phyloP scores from a whole-genome alignment of 441 rosid genomes.

The Eruca vesicaria region DNA sequence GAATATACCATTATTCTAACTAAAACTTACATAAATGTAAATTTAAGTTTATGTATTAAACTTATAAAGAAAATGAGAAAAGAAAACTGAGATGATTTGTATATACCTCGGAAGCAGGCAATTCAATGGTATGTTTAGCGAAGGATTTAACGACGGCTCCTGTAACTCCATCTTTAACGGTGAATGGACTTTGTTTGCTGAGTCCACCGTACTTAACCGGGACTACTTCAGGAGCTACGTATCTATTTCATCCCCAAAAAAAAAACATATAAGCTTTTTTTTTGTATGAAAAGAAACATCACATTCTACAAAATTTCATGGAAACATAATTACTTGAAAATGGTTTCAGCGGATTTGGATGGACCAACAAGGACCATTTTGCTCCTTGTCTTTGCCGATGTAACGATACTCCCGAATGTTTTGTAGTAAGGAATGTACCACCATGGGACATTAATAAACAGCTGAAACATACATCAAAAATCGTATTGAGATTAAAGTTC shows the following conservation, averaged over 20 bases:
- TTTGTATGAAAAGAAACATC: background rate
- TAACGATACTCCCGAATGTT: conserved; percentile 40
- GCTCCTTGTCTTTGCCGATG: conserved; percentile 49
- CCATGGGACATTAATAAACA: conserved; percentile 59
- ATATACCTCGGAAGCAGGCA: conserved; percentile 47
- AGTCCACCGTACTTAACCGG: conserved; percentile 79
- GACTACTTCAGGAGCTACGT: conserved; percentile 65
- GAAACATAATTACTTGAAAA: conserved; percentile 35
- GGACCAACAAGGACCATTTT: conserved; percentile 51
- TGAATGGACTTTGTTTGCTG: conserved; percentile 52
- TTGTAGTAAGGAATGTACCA: conserved; percentile 52
- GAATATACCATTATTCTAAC: background rate
- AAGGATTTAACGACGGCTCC: conserved; percentile 58
- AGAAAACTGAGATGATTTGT: background rate
- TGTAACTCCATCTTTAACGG: conserved; percentile 48
- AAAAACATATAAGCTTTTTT: background rate
- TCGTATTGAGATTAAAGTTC: background rate
- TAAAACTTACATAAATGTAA: background rate
- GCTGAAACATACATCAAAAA: conserved; percentile 17
- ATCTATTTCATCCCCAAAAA: conserved; percentile 31
- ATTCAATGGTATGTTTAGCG: conserved; percentile 48
- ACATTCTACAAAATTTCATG: background rate
- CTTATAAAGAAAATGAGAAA: background rate
- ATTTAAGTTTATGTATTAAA: background rate
- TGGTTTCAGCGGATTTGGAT: conserved; percentile 42